Conservation (phyloP, 2,329 filamentous ascomycete species). For the Colletotrichum liaoningense region DNA sequence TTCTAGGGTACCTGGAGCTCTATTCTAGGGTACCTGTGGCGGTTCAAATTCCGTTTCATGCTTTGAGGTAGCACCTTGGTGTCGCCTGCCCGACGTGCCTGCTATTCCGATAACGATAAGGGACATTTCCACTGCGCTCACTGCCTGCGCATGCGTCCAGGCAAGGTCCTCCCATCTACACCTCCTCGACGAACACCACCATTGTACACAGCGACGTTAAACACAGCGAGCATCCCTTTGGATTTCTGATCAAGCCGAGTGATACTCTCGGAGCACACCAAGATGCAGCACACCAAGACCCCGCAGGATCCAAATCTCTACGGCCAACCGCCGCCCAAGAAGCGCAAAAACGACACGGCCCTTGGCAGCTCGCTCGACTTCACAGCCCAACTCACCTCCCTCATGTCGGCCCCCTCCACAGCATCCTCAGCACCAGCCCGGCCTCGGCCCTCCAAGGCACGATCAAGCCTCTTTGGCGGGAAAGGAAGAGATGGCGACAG, state of each 20-base stretch:
- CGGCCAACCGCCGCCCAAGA: conserved; percentile 78
- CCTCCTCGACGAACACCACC: not conserved
- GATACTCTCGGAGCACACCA: no score
- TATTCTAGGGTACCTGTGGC: no score
- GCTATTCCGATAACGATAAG: not conserved
- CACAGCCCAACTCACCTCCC: conserved; percentile 84
- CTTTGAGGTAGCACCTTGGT: no score
- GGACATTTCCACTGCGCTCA: not conserved
- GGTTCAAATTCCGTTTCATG: no score
- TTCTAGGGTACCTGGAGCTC: not conserved
- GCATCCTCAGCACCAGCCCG: conserved; percentile 57
- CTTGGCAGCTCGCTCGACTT: conserved; percentile 84
- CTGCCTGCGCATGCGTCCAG: not conserved
- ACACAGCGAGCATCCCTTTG: not conserved
- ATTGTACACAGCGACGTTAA: no score
- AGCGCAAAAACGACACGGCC: conserved; percentile 75
- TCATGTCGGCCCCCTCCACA: conserved; percentile 68
- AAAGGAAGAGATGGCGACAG: conserved; percentile 66
- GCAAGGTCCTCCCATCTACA: not conserved
- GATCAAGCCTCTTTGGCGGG: conserved; percentile 76
- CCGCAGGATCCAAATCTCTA: conserved; percentile 79
- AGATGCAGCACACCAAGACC: conserved; percentile 51
- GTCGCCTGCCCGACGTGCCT: no score
- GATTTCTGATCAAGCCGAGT: not conserved
- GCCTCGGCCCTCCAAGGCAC: conserved; percentile 65